Conservation (phyloP, 140 eudicot species). For the Oenanthe javanica region DNA sequence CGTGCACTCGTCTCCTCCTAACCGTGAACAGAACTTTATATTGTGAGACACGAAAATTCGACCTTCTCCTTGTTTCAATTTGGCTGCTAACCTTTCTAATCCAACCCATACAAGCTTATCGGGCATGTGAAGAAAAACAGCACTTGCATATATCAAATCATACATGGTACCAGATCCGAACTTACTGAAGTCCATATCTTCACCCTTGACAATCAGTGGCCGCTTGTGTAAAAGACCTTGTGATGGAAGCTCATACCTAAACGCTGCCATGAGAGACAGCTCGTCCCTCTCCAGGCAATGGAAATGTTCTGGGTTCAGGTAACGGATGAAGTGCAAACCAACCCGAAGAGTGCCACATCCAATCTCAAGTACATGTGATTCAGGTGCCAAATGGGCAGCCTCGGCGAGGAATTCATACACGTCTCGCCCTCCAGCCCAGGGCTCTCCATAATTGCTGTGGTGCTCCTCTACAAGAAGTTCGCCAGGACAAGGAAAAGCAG, state of each 20-base stretch:
- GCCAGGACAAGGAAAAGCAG: constrained; percentile 87
- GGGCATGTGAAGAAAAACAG: constrained; percentile 97
- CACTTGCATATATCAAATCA: constrained; percentile 86
- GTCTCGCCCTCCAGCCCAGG: constrained; percentile 98
- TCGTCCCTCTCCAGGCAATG: constrained; percentile 91
- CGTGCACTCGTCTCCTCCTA: constrained; percentile 89
- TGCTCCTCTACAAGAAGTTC: constrained; percentile 94
- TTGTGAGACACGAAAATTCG: constrained; percentile 87
- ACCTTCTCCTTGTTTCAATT: constrained; percentile 67
- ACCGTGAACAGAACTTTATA: constrained; percentile 81
- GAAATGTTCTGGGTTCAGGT: constrained; percentile 55
- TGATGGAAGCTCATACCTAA: constrained; percentile 85
- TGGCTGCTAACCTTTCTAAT: constrained; percentile 56
- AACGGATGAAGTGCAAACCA: constrained; percentile 75
- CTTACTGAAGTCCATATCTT: constrained; percentile 81
- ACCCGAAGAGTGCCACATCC: constrained; percentile 98
- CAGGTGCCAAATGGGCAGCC: constrained; percentile 45
- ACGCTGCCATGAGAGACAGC: constrained; percentile 88
- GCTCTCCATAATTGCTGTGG: constrained; percentile 98
- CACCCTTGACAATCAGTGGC: constrained; percentile 78
- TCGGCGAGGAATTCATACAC: constrained; percentile 87
- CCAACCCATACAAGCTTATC: constrained; percentile 92
- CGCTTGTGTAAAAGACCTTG: constrained; percentile 79
- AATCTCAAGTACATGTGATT: constrained; percentile 78
- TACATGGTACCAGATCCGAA: constrained; percentile 54